Percentiles rank a stretch among this genome's conserved stretches.
Evolutionary conservation across 129 eudicot species (phyloP).

Genomic region (Flaveria trinervia): DNA sequence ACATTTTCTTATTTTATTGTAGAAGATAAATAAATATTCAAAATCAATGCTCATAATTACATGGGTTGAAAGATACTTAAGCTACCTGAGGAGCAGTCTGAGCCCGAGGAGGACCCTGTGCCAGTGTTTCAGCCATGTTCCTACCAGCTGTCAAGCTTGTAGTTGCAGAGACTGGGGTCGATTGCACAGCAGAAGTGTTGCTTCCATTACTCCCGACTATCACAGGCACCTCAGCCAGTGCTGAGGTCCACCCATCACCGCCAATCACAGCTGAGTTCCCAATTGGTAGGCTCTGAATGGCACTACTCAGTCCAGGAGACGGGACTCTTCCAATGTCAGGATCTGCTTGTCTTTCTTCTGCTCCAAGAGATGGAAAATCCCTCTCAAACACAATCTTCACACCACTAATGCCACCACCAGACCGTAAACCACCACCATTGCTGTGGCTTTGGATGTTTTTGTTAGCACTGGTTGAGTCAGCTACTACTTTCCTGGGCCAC

Average conservation of each 20-base stretch:
- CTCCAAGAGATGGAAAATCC: constrained; percentile 17
- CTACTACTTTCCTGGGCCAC: background rate
- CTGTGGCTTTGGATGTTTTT: background rate
- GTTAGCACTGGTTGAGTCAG: constrained; percentile 6
- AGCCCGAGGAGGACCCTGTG: constrained; percentile 19
- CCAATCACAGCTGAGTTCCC: constrained; percentile 48
- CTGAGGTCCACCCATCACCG: constrained; percentile 76
- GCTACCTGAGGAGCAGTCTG: constrained; percentile 20
- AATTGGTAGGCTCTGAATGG: constrained; percentile 58
- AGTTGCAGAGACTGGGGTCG: background rate
- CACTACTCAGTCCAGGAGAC: constrained; percentile 56
- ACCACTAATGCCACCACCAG: constrained; percentile 12
- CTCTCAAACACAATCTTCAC: constrained; percentile 13
- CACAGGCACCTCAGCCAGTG: constrained; percentile 69
- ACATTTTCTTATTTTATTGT: background rate
- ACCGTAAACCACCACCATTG: constrained; percentile 2
- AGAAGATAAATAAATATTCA: background rate
- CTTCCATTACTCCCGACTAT: constrained; percentile 35
- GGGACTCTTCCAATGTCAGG: constrained; percentile 58
- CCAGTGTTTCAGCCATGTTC: constrained; percentile 18
- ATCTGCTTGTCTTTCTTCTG: background rate
- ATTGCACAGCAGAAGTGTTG: background rate
- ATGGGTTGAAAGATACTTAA: background rate
- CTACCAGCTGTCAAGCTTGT: constrained; percentile 8
- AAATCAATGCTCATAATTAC: background rate